Evolutionary conservation across 495 filamentous ascomycete species (phyloP), one percentile per base, ranked within the genome.

Genomic region (Hypoxylon crocopeplum): DNA sequence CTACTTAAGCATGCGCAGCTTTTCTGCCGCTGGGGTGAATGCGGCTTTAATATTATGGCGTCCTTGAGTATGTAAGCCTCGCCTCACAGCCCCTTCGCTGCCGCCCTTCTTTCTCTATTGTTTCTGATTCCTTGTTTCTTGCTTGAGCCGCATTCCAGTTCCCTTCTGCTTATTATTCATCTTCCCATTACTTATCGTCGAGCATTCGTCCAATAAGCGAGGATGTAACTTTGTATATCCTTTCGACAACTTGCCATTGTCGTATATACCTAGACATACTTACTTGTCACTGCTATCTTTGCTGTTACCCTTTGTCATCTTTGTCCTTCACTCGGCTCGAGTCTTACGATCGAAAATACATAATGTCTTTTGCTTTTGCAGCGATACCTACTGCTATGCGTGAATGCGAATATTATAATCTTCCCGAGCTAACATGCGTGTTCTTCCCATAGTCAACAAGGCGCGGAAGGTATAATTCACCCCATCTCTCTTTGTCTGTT

Each of bases 361-460:
- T 34, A 54, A 60, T 66, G 62, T 66, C 56, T 60, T 30, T 42
- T 44, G 51, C 42, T 48, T 34, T 34, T 42, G 21, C n/a, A 37
- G 30, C 50, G 27, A 60, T 24, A 48, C 24, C 47, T 12, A 61
- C 56, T 61, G 56, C 56, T 61, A 66, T 66, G 62, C 48, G 56
- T 54, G n/a, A 56, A 40, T 34, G 25, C 49, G 12, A 37, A 13
- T 27, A 38, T 42, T 53, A 29, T 48, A 39, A 56, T 21, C 39
- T 64, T 10, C 39, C 52, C 49, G 29, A 68, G 72, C 78, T 81
- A 69, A 81, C 68, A 81, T 84, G 75, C 71, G 70, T 56, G 71
- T 75, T 57, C 55, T 79, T 25, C 72, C 77, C 29, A 59, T 79
- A 84, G 81, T 84, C 7, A 78, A 75, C 64, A 84, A 84, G 73